Percentiles rank a stretch among this genome's conserved stretches.
phyloP scores from a whole-genome alignment of 129 eudicot genomes.

The Centella asiatica region DNA sequence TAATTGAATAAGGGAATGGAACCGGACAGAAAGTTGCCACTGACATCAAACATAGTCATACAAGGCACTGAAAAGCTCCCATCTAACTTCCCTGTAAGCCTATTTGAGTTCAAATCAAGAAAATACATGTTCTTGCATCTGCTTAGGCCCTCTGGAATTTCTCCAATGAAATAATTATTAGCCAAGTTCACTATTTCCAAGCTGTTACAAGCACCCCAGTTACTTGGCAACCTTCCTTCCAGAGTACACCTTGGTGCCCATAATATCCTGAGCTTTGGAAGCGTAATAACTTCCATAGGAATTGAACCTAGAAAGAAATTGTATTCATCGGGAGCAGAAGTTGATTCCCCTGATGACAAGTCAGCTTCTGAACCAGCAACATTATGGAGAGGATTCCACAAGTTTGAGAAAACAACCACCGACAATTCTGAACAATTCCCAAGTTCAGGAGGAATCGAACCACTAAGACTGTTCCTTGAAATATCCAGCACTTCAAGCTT shows the following conservation, averaged over 20 bases:
- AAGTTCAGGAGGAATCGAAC: conserved; percentile 55
- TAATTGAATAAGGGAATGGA: conserved; percentile 40
- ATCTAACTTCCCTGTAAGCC: conserved; percentile 46
- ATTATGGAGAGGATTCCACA: conserved; percentile 53
- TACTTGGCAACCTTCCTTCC: conserved; percentile 49
- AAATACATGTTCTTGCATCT: conserved; percentile 52
- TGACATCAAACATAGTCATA: conserved; percentile 64
- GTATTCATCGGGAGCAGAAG: conserved; percentile 37
- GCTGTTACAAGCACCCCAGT: conserved; percentile 62
- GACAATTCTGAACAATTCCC: conserved; percentile 63
- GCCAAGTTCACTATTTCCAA: conserved; percentile 74
- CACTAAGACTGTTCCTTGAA: conserved; percentile 77
- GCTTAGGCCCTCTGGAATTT: conserved; percentile 33
- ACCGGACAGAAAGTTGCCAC: conserved; percentile 57
- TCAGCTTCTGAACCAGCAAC: conserved; percentile 20
- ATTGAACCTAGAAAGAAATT: conserved; percentile 59
- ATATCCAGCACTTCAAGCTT: conserved; percentile 59
- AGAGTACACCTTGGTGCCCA: conserved; percentile 87
- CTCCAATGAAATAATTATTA: conserved; percentile 47
- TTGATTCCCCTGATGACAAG: conserved; percentile 9
- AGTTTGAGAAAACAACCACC: conserved; percentile 59
- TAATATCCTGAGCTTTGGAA: conserved; percentile 56
- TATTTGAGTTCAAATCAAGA: conserved; percentile 73
- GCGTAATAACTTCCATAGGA: conserved; percentile 40
- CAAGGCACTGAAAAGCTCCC: conserved; percentile 58